Conservation (phyloP, 257 asterid species). For the Nicotiana tomentosiformis region DNA sequence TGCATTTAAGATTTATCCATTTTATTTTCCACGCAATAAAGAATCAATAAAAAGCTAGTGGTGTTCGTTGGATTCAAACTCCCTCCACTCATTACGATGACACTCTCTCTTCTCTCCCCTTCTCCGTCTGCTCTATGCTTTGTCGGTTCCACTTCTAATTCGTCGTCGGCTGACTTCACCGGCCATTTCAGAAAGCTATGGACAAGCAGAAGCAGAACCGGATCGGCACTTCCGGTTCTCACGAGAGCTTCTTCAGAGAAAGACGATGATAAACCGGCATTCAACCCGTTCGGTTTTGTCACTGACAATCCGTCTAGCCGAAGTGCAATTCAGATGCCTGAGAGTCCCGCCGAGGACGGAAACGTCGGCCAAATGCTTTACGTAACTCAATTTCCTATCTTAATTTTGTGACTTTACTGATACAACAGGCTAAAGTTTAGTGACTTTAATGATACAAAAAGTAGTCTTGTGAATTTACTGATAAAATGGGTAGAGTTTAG, state of each 20-base stretch:
- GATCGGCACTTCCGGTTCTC: slow-evolving; percentile 20
- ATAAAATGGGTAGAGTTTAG: no score
- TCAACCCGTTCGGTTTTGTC: slow-evolving; percentile 93
- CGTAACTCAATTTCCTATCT: slow-evolving; percentile 27
- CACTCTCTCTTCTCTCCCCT: slow-evolving; percentile 29
- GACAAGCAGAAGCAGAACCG: slow-evolving; percentile 18
- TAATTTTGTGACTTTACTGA: no score
- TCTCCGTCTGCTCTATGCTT: slow-evolving; percentile 21
- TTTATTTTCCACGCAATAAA: background rate
- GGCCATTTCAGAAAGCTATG: background rate
- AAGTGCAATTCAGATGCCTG: slow-evolving; percentile 90
- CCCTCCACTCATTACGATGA: slow-evolving; percentile 43
- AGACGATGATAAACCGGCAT: slow-evolving; percentile 63
- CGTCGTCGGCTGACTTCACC: slow-evolving; percentile 11
- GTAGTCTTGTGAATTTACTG: no score
- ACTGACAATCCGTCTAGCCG: slow-evolving; percentile 93
- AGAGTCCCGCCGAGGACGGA: slow-evolving; percentile 93
- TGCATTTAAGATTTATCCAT: background rate
- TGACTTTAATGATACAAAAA: no score
- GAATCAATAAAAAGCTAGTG: slow-evolving; percentile 14
- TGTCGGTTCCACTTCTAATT: slow-evolving; percentile 17
- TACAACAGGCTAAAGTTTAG: no score
- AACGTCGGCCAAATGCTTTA: slow-evolving; percentile 95
- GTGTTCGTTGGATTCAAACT: slow-evolving; percentile 21
- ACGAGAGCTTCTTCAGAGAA: slow-evolving; percentile 50